Conservation (phyloP, 148 eudicot genomes). For the Rhododendron ferrugineum region DNA sequence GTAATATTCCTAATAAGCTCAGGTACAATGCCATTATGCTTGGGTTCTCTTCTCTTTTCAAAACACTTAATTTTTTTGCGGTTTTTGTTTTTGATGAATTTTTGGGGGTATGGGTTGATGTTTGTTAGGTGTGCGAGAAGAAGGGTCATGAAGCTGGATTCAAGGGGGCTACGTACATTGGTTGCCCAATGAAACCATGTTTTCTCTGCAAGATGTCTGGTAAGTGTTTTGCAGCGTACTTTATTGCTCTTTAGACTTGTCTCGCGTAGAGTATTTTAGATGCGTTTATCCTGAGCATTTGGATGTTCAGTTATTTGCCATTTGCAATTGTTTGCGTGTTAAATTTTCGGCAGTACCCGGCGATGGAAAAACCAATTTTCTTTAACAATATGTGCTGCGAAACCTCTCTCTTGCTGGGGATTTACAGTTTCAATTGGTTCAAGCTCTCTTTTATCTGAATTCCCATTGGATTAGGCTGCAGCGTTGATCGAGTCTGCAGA, state of each 20-base stretch:
- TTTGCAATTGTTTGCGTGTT: neutral
- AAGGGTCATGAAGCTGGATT: conserved; percentile 96
- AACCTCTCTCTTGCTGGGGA: neutral
- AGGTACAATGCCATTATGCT: too few relatives aligned
- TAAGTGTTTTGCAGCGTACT: conserved; percentile 5
- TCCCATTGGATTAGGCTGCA: too few relatives aligned
- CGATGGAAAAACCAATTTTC: neutral
- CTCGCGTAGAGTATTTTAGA: too few relatives aligned
- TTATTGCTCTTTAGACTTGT: neutral
- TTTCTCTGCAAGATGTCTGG: conserved; percentile 96
- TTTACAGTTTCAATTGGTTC: neutral
- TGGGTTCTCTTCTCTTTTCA: too few relatives aligned
- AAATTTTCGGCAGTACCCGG: neutral
- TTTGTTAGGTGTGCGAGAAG: conserved; percentile 68
- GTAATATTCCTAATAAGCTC: too few relatives aligned
- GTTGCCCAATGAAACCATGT: conserved; percentile 98
- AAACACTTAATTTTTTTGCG: neutral
- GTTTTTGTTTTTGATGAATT: neutral
- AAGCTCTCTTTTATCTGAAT: neutral
- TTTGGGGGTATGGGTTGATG: neutral
- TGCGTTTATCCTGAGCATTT: too few relatives aligned
- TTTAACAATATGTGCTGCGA: neutral
- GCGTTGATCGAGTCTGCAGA: too few relatives aligned
- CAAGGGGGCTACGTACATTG: conserved; percentile 87
- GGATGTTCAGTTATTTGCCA: neutral